Evolutionary conservation across 2,329 filamentous ascomycete genomes (phyloP).

Genomic region (Pseudogymnoascus sp.): DNA sequence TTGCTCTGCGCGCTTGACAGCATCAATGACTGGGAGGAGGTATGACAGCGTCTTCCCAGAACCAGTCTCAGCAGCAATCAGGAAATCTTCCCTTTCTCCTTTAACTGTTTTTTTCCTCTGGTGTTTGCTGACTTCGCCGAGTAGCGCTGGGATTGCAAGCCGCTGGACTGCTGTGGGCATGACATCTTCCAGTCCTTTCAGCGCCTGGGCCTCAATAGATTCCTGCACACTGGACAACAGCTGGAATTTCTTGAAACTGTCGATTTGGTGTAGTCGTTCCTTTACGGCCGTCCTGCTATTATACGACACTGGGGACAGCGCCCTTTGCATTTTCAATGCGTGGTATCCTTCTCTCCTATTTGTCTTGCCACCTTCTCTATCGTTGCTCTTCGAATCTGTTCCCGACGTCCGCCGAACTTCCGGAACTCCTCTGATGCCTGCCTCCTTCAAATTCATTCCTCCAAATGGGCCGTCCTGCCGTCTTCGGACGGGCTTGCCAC

Average conservation of each 20-base stretch:
- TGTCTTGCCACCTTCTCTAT: conserved; percentile 22
- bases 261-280: conserved; percentile 55
- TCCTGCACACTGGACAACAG: conserved; percentile 65
- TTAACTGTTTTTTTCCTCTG: conserved; percentile 26
- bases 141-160: conserved; percentile 75
- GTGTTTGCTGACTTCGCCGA: conserved; percentile 41
- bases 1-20: conserved; percentile 69
- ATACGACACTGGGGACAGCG: conserved; percentile 71
- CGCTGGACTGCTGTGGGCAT: conserved; percentile 84
- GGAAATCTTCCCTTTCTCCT: conserved; percentile 48
- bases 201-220: conserved; percentile 64
- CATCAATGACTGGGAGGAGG: conserved; percentile 75
- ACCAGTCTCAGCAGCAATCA: conserved; percentile 91
- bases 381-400: conserved; percentile 9
- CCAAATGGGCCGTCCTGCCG: conserved; percentile 48
- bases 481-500: conserved; percentile 32
- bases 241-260: conserved; percentile 74
- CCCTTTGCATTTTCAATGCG: conserved; percentile 88
- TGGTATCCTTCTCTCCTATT: conserved; percentile 46
- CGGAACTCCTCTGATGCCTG: conserved; percentile 37
- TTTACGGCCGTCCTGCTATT: conserved; percentile 49
- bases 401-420: conserved; percentile 26
- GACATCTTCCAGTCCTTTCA: conserved; percentile 67
- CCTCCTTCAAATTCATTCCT: conserved; percentile 50
- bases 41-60: conserved; percentile 97